These are phyloP conservation scores for Starmerella vaccinii DNA, from an alignment of 805 yeast species.

Conservation along the genomic window DNA sequence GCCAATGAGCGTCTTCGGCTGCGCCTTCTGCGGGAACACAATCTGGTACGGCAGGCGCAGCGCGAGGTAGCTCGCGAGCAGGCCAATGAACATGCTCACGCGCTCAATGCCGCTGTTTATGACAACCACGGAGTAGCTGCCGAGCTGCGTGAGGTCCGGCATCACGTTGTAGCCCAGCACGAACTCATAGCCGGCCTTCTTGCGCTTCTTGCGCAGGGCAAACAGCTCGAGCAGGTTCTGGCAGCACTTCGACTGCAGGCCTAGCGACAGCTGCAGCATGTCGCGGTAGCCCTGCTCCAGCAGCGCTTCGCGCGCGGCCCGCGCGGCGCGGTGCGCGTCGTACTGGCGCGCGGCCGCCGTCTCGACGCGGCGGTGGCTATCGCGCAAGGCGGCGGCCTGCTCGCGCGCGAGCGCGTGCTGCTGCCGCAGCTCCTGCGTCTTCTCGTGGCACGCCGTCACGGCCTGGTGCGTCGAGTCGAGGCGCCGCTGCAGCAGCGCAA, in stretches of 20 bases:
- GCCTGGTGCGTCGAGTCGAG: constrained; percentile 17
- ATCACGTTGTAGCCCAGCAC: constrained; percentile 28
- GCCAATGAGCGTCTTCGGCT: constrained; percentile 24
- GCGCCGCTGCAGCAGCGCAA: constrained; percentile 17
- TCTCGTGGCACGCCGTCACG: constrained; percentile 13
- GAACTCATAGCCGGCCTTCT: constrained; percentile 25
- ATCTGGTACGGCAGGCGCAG: constrained; percentile 29
- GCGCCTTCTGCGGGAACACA: constrained; percentile 25
- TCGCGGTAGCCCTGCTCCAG: constrained; percentile 21
- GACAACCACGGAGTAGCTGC: constrained; percentile 26
- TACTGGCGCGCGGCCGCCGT: neutral
- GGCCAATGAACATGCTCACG: constrained; percentile 26
- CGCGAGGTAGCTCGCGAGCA: constrained; percentile 29
- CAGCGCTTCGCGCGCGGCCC: constrained; percentile 9
- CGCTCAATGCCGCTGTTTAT: constrained; percentile 31
- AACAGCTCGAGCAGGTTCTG: constrained; percentile 23
- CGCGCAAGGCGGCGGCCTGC: neutral
- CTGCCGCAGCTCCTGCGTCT: constrained; percentile 14
- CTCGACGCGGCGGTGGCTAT: neutral
- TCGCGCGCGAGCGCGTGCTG: constrained; percentile 8
- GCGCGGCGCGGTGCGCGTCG: neutral
- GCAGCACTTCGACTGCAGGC: constrained; percentile 23
- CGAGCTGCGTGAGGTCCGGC: constrained; percentile 28
- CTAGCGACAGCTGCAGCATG: constrained; percentile 20
- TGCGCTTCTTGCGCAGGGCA: constrained; percentile 23